Evolutionary conservation across 768 basidiomycete species (phyloP).

Genomic region (Lyophyllum decastes): DNA sequence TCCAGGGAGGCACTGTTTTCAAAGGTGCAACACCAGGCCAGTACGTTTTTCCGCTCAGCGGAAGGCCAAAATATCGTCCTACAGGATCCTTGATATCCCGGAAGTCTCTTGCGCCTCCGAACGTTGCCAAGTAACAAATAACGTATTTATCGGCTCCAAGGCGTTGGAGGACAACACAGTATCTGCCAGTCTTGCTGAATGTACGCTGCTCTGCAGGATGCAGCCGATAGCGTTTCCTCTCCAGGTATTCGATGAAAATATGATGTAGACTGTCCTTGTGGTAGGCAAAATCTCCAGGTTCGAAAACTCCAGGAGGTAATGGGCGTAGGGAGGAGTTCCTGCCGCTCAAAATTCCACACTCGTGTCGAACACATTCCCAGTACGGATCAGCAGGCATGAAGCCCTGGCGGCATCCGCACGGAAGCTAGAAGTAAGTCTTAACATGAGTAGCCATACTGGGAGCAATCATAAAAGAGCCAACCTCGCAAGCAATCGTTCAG

Average conservation of each 20-base stretch:
- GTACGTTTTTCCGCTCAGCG: conserved; percentile 28
- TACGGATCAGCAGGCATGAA: conserved; percentile 17
- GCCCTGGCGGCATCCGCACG: conserved; percentile 4
- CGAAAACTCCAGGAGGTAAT: conserved; percentile 10
- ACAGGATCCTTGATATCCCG: conserved; percentile 23
- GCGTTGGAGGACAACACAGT: conserved; percentile 36
- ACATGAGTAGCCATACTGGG: not conserved
- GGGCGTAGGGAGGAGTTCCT: not conserved
- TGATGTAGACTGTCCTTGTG: conserved; percentile 21
- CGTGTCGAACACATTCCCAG: conserved; percentile 19
- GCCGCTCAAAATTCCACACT: conserved; percentile 2
- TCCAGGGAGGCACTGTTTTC: conserved; percentile 30
- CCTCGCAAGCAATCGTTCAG: not conserved
- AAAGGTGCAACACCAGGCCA: conserved; percentile 31
- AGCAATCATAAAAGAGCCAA: not conserved
- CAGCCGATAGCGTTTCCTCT: conserved; percentile 21
- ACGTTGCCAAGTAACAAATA: conserved; percentile 38
- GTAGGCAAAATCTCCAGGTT: conserved; percentile 31
- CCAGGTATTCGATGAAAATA: conserved; percentile 22
- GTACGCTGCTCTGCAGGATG: conserved; percentile 17
- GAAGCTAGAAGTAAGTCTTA: not conserved
- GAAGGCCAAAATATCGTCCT: conserved; percentile 34
- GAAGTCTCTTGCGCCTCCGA: conserved; percentile 25
- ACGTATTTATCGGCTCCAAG: conserved; percentile 28
- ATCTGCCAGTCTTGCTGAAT: conserved; percentile 21